Percentiles rank a stretch among this genome's conserved stretches.
Evolutionary conservation across 805 yeast genomes (phyloP).

Genomic region (Saccharomycopsis sp.): DNA sequence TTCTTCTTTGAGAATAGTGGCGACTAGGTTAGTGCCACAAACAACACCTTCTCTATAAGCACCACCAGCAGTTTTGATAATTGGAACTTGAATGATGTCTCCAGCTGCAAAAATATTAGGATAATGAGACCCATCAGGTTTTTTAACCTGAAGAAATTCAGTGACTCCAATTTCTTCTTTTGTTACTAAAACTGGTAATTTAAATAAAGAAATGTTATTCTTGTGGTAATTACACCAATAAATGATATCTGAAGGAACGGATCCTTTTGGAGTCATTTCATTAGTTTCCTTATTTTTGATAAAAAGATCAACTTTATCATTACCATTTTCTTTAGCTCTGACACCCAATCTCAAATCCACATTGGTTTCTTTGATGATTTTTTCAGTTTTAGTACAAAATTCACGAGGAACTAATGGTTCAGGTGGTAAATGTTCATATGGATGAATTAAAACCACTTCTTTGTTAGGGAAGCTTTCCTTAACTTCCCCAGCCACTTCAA

Average conservation of each 20-base stretch:
- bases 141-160: conserved; percentile 22
- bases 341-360: conserved; percentile 23
- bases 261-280: conserved; percentile 20
- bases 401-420: conserved; percentile 24
- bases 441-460: conserved; percentile 33
- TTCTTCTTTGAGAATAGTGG: neutral
- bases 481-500: conserved; percentile 40
- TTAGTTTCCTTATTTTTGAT: conserved; percentile 2
- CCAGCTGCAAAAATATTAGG: conserved; percentile 28
- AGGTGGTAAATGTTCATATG: conserved; percentile 32
- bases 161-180: conserved; percentile 22
- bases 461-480: conserved; percentile 27
- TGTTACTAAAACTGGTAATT: conserved; percentile 21
- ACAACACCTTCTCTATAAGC: conserved; percentile 24
- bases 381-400: conserved; percentile 17
- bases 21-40: conserved; percentile 22
- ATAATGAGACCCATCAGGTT: conserved; percentile 1
- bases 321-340: conserved; percentile 21
- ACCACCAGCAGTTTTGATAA: conserved; percentile 33
- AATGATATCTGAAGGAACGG: conserved; percentile 20
- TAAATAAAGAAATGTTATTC: conserved; percentile 26
- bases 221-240: conserved; percentile 28
- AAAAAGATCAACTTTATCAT: neutral
- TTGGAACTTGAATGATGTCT: conserved; percentile 26
- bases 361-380: conserved; percentile 17